Percentiles rank a stretch among this genome's conserved stretches.
These are phyloP conservation scores for Neurospora sp. DNA, from an alignment of 2,329 filamentous ascomycete genomes.

Conservation along the genomic window DNA sequence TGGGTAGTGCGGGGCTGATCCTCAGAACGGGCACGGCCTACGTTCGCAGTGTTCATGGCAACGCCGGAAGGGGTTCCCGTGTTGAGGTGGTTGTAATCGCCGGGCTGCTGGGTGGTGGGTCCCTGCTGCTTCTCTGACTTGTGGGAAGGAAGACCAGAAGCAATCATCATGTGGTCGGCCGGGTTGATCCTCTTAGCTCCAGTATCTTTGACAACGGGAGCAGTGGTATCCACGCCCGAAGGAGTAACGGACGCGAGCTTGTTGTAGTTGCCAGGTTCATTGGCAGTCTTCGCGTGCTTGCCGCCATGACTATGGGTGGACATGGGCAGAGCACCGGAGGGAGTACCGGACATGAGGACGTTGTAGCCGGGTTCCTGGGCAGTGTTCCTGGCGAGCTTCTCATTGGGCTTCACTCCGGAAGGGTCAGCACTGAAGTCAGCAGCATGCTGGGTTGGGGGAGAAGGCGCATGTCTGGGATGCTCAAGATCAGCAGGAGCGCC, in stretches of 20 bases:
- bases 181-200: neutral
- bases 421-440: neutral
- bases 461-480: neutral
- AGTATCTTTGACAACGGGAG: neutral
- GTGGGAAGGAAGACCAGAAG: neutral
- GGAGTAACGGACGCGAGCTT: conserved; percentile 5
- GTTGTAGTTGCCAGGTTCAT: conserved; percentile 6
- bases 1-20: neutral
- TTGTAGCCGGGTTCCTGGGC: conserved; percentile 1
- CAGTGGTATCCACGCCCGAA: neutral
- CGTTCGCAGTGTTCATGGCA: neutral
- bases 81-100: conserved; percentile 2
- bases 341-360: conserved; percentile 6
- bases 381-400: neutral
- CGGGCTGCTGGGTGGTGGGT: neutral
- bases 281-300: neutral
- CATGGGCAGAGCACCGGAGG: conserved; percentile 2
- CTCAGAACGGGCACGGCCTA: neutral
- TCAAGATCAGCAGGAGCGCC: neutral
- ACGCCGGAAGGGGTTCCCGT: conserved; percentile 5
- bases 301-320: neutral
- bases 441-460: neutral
- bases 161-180: neutral
- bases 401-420: neutral
- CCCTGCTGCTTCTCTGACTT: neutral